Percentiles rank a stretch among this genome's conserved stretches.
Conservation (phyloP, 179 eudicot genomes). For the Amaranthus tricolor region DNA sequence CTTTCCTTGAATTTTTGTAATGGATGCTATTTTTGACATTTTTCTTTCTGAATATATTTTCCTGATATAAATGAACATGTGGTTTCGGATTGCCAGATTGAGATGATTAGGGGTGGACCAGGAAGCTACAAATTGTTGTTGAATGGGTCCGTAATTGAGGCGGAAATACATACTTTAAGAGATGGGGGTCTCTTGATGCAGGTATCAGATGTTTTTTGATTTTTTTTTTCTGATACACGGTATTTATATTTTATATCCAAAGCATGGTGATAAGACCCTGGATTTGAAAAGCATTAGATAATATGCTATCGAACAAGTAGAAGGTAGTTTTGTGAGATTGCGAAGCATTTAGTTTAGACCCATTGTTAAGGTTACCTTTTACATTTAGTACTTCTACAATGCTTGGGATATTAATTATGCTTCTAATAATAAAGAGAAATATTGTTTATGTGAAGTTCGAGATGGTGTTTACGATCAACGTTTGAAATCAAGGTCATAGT, state of each 20-base stretch:
- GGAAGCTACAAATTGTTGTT: slow-evolving; percentile 90
- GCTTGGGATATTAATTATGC: too few relatives aligned
- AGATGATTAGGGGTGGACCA: slow-evolving; percentile 92
- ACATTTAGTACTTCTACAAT: too few relatives aligned
- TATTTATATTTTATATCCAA: neutral
- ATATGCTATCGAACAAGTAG: neutral
- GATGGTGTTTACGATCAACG: too few relatives aligned
- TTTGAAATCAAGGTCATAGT: too few relatives aligned
- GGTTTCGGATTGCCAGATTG: slow-evolving; percentile 48
- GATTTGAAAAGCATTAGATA: neutral
- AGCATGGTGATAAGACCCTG: neutral
- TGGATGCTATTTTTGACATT: neutral
- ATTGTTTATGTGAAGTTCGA: too few relatives aligned
- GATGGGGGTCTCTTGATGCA: slow-evolving; percentile 99
- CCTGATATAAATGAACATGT: neutral
- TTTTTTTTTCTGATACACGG: neutral
- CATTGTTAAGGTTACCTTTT: too few relatives aligned
- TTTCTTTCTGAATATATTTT: neutral
- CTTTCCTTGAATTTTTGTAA: neutral
- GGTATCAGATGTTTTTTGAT: slow-evolving; percentile 39
- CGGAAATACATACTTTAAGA: slow-evolving; percentile 95
- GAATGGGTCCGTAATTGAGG: slow-evolving; percentile 92
- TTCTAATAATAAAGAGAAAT: too few relatives aligned
- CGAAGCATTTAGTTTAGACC: neutral
- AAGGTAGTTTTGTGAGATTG: neutral